Evolutionary conservation across 116 monocot genomes (phyloP).

Genomic region (Posidonia oceanica): DNA sequence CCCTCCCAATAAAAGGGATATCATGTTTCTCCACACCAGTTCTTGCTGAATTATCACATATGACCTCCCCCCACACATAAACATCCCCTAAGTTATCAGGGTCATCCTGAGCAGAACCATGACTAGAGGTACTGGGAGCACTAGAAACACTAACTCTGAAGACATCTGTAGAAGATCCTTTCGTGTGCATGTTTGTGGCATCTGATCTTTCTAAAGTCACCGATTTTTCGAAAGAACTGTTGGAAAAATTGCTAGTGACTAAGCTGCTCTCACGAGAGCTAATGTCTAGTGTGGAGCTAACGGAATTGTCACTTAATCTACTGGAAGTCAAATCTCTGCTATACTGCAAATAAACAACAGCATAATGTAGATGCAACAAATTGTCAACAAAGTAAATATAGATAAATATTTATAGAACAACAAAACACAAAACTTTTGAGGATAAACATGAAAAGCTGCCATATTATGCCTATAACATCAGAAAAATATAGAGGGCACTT

Average conservation of each 20-base stretch:
- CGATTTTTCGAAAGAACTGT: slow-evolving; percentile 34
- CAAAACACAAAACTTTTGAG: neutral
- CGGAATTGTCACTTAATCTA: slow-evolving; percentile 48
- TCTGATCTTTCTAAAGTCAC: slow-evolving; percentile 35
- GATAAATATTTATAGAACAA: neutral
- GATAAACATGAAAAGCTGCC: neutral
- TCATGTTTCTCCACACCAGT: slow-evolving; percentile 23
- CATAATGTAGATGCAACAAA: neutral
- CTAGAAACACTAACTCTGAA: slow-evolving; percentile 86
- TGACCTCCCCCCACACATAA: slow-evolving; percentile 86
- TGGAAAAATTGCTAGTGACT: slow-evolving; percentile 11
- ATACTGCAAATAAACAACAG: slow-evolving; percentile 34
- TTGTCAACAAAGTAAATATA: neutral
- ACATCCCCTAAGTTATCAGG: slow-evolving; percentile 77
- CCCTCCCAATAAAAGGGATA: slow-evolving; percentile 21
- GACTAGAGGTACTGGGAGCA: slow-evolving; percentile 84
- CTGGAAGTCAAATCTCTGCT: slow-evolving; percentile 42
- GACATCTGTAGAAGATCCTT: slow-evolving; percentile 58
- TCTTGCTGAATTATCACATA: slow-evolving; percentile 35
- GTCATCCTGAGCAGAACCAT: slow-evolving; percentile 80
- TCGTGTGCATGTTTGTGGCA: slow-evolving; percentile 60
- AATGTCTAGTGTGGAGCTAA: slow-evolving; percentile 23
- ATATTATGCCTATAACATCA: neutral
- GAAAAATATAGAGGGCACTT: neutral
- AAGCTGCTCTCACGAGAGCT: slow-evolving; percentile 24